Evolutionary conservation across 2,329 filamentous ascomycete species (phyloP).

Genomic region (Gnomoniopsis sp.): DNA sequence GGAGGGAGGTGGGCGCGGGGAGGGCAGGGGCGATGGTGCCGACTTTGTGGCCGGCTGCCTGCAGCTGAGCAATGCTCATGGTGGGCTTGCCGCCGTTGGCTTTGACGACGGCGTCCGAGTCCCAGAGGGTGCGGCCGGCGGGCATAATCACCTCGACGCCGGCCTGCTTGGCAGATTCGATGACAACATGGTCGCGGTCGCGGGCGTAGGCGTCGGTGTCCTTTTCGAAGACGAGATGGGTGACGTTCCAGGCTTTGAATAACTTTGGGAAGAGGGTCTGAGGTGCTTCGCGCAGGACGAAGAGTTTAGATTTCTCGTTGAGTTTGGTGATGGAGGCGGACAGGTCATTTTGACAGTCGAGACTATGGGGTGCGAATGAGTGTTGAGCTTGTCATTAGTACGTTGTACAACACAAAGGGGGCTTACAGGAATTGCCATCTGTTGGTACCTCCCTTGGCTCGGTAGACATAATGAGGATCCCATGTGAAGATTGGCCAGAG

Average conservation of each 20-base stretch:
- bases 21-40: constrained; percentile 61
- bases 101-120: constrained; percentile 66
- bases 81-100: constrained; percentile 66
- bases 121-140: constrained; percentile 68
- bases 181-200: constrained; percentile 59
- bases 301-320: constrained; percentile 69
- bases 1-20: too few species aligned
- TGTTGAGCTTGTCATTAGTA: background rate
- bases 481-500: constrained; percentile 77
- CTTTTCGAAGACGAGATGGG: constrained; percentile 75
- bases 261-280: constrained; percentile 69
- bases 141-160: constrained; percentile 66
- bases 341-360: constrained; percentile 71
- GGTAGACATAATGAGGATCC: constrained; percentile 78
- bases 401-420: too few species aligned
- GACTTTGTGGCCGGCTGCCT: constrained; percentile 59
- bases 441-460: constrained; percentile 66
- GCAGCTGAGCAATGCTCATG: constrained; percentile 69
- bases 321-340: constrained; percentile 63
- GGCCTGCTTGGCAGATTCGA: constrained; percentile 56
- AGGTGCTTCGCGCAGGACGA: constrained; percentile 69
- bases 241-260: constrained; percentile 70
- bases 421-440: constrained; percentile 68
- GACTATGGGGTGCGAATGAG: constrained; percentile 33
- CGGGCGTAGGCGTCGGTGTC: constrained; percentile 72